Evolutionary conservation across 2,329 filamentous ascomycete species (phyloP).

Genomic region (Alternaria sp.): DNA sequence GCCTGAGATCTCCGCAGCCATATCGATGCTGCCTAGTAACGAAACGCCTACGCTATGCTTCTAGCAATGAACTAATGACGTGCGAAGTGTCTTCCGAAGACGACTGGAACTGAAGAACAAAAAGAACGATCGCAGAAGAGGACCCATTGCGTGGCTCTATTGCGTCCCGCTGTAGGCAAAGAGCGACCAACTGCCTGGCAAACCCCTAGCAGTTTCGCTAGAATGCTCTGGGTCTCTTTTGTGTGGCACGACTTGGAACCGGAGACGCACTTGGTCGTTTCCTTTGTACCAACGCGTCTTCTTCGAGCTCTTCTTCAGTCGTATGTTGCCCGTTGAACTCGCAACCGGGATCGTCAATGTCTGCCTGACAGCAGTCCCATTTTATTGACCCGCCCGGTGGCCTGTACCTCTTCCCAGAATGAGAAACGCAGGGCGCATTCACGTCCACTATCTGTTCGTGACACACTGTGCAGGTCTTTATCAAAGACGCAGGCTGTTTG

Average conservation of each 20-base stretch:
- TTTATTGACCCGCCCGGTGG: not conserved
- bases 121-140: not conserved
- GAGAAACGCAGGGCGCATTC: constrained; percentile 21
- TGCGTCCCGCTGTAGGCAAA: not conserved
- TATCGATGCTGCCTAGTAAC: not conserved
- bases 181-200: not conserved
- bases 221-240: not conserved
- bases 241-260: not conserved
- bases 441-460: constrained; percentile 11
- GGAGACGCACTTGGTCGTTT: constrained; percentile 7
- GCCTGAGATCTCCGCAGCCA: not conserved
- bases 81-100: not conserved
- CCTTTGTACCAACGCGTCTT: not conserved
- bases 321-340: constrained; percentile 11
- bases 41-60: not conserved
- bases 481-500: not conserved
- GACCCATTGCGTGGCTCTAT: not conserved
- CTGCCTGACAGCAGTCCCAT: constrained; percentile 19
- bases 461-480: constrained; percentile 21
- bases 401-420: constrained; percentile 15
- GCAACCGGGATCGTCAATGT: constrained; percentile 18
- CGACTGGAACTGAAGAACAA: not conserved
- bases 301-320: not conserved
- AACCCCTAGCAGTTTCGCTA: not conserved
- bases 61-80: not conserved